Base-by-base conservation (phyloP, 1,139 yeast genomes). In the Debaryomyces nepalensis region DNA sequence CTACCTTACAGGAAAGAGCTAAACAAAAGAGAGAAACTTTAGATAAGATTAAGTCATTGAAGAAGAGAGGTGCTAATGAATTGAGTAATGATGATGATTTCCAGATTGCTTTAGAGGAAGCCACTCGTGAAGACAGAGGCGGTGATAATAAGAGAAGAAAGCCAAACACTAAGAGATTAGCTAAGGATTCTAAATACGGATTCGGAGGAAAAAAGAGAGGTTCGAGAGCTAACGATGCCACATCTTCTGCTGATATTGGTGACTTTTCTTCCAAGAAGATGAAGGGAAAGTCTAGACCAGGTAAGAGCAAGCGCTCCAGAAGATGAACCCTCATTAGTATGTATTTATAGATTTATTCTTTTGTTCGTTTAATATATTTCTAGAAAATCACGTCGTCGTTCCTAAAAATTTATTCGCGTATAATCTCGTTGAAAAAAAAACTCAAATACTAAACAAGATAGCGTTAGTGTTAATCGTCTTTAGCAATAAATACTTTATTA, bases 1-100 rank as follows among this genome's bases (percentile, higher is more conserved):
- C 89, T 53, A 90, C 96, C 40, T 77, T 91, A 59, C 97, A 90
- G 70, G 90, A 88, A 57, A 87, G 98, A 70, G 96, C 91, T 61
- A 86, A 88, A 74, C 95, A 90, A 58, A 93, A 91, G 85, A 82
- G 81, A 61, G 97, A 89, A 35, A 84, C 97, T 15, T 72, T 93
- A 54, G 97, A 91, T 23, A 87, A 87, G 73, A 89, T 93, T 65
- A 90, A 90, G 67, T 78, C 87, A 21, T 78, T 93, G 59, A 90
- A 88, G 77, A 84, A 87, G 63, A 89, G 88, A 81, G 83, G 96
- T 69, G 83, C 85, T 53, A 79, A 83, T 52, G 96, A 86, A 54
- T 77, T 88, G 48, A 71, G 72, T 44, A 77, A 75, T 50, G 82
- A 78, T 52, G 82, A 81, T 54, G 84, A 73, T 43, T 75, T 80